Evolutionary conservation across 805 yeast genomes (phyloP), one percentile per base, ranked within the genome.

Genomic region (Torulaspora gathmanii): DNA sequence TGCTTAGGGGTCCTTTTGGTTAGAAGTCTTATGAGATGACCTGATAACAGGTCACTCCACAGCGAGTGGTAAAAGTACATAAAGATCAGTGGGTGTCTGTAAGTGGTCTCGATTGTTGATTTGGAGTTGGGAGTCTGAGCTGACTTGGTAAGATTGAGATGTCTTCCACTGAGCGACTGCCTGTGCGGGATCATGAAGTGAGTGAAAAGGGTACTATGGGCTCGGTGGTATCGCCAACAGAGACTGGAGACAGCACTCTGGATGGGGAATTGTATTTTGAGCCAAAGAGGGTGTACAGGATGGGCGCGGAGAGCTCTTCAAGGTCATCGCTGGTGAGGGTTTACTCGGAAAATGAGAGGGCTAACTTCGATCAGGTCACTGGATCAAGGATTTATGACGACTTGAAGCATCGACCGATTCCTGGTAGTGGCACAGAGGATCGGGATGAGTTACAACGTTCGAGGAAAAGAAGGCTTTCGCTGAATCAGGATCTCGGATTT

Each of bases 311-410:
- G 10, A 38, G 50, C 1, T 42, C 54, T 13, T 51, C 65, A 5
- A 53, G 54, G 15, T 41, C 53, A 3, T 68, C 67, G 43, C 55
- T 78, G 33, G 70, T 76, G 10, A 69, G 83, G 54, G 79, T 81
- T 0, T 81, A 74, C 55, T 82, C 88, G 2, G 89, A 82, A 51
- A 75, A 75, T 17, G 89, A 82, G 54, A 74, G 78, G 33, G 73
- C 74, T 28, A 79, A 80, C 48, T 83, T 80, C 61, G 78, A 79
- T 54, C 67, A 65, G 26, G 63, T 68, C 36, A 76, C 80, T 1
- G 84, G 85, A 5, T 73, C 72, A 40, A 59, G 83, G 36, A 58
- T 77, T 46, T 75, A 61, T 50, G 80, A 78, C 55, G 83, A 79
- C 57, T 73, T 73, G 35, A 67, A 66, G 36, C 74, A 77, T 46